These are phyloP conservation scores for Skeletonema marinoi DNA, from an alignment of 108 stramenopile species.

Conservation along the genomic window DNA sequence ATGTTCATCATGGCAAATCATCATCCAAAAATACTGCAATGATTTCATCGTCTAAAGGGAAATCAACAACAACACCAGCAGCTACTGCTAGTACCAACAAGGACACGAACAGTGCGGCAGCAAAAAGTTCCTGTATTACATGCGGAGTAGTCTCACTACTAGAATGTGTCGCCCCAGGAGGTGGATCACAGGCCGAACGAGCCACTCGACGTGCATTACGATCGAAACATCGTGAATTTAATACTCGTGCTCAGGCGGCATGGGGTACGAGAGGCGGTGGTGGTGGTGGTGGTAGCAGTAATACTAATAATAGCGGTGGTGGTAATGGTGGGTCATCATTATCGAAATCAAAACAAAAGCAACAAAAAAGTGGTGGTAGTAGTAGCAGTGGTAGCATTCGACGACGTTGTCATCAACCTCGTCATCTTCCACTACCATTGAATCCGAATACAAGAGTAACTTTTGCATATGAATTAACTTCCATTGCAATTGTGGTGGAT, in stretches of 20 bases:
- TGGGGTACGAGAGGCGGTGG: constrained; percentile 24
- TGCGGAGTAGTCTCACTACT: constrained; percentile 73
- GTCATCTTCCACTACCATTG: constrained; percentile 62
- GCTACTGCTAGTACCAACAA: too few species aligned
- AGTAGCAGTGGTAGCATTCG: not conserved
- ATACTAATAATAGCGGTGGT: not conserved
- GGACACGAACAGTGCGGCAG: not conserved
- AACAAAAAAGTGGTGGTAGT: not conserved
- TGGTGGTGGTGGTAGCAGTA: not conserved
- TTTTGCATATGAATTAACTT: constrained; percentile 80
- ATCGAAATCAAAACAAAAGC: constrained; percentile 8
- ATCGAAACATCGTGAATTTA: constrained; percentile 60
- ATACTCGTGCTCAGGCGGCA: constrained; percentile 46
- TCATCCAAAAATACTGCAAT: not conserved
- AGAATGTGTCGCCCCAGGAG: constrained; percentile 54
- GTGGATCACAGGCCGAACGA: constrained; percentile 28
- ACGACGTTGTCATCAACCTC: constrained; percentile 64
- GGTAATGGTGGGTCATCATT: not conserved
- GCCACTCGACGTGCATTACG: constrained; percentile 46
- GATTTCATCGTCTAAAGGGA: too few species aligned
- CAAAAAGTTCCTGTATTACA: constrained; percentile 18
- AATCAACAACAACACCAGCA: too few species aligned
- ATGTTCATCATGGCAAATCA: too few species aligned
- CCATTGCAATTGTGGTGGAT: constrained; percentile 83
- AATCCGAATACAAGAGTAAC: constrained; percentile 67